phyloP scores from a whole-genome alignment of 495 filamentous ascomycete genomes.

The Podospora anserina region DNA sequence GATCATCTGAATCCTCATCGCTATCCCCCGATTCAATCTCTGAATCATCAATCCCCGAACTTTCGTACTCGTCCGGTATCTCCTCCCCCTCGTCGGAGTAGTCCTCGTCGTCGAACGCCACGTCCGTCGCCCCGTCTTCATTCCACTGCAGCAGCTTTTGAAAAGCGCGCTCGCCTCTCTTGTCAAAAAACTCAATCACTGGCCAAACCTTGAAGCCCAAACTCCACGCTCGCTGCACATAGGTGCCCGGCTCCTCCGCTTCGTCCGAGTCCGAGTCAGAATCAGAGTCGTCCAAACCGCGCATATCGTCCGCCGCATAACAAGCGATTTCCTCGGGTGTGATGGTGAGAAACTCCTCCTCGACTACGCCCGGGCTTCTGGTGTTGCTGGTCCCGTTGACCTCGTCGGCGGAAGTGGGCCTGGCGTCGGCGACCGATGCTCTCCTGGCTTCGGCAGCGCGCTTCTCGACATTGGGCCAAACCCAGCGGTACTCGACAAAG shows the following conservation, averaged over 20 bases:
- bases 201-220: slow-evolving; percentile 26
- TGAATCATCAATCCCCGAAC: slow-evolving; percentile 31
- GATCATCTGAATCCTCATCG: slow-evolving; percentile 23
- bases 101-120: slow-evolving; percentile 9
- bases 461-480: slow-evolving; percentile 36
- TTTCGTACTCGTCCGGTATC: slow-evolving; percentile 30
- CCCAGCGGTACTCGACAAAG: slow-evolving; percentile 25
- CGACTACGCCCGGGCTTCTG: neutral
- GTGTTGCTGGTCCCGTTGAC: neutral
- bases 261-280: neutral
- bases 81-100: slow-evolving; percentile 1
- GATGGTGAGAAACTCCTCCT: neutral
- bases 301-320: neutral
- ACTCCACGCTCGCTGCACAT: slow-evolving; percentile 10
- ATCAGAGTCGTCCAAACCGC: neutral
- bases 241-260: neutral
- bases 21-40: slow-evolving; percentile 7
- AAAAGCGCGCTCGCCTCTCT: slow-evolving; percentile 11
- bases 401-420: neutral
- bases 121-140: slow-evolving; percentile 2
- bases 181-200: slow-evolving; percentile 26
- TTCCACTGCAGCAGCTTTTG: slow-evolving; percentile 11
- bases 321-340: neutral
- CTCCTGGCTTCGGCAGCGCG: neutral
- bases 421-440: neutral